phyloP scores from a whole-genome alignment of 192 early-diverging fungal species.

The Entomortierella parvispora region DNA sequence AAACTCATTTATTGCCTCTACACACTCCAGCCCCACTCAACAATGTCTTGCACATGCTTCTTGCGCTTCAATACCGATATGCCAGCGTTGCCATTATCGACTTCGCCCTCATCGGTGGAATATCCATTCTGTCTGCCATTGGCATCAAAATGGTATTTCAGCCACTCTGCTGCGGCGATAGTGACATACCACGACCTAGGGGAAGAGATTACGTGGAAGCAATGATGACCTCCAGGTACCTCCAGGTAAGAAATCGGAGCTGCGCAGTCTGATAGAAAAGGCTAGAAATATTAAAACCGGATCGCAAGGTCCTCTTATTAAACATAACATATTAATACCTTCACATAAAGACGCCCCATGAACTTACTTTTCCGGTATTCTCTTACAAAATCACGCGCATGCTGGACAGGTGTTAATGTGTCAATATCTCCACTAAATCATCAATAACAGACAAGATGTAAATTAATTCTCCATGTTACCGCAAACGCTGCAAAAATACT shows the following conservation, averaged over 20 bases:
- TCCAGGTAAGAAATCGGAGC: constrained; percentile 32
- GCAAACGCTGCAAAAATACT: not conserved
- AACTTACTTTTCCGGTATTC: constrained; percentile 47
- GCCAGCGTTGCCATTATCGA: no score
- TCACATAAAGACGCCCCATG: not conserved
- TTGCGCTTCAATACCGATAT: not conserved
- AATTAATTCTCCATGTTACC: no score
- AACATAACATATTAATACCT: not conserved
- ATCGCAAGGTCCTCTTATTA: not conserved
- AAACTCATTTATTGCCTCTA: not conserved
- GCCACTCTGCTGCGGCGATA: constrained; percentile 48
- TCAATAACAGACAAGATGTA: no score
- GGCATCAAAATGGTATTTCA: constrained; percentile 35
- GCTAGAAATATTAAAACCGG: not conserved
- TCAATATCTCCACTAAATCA: constrained; percentile 51
- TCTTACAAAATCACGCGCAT: constrained; percentile 36
- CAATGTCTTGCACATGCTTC: constrained; percentile 29
- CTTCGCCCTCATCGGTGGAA: not conserved
- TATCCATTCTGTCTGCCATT: not conserved
- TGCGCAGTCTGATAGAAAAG: constrained; percentile 4
- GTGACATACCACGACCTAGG: constrained; percentile 52
- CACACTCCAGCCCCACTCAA: constrained; percentile 45
- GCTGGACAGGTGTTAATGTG: constrained; percentile 43
- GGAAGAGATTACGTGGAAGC: constrained; percentile 53
- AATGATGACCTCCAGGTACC: constrained; percentile 52